Evolutionary conservation across 441 rosid genomes (phyloP), one percentile per base, ranked within the genome.

Genomic region (Adansonia rubrostipa): DNA sequence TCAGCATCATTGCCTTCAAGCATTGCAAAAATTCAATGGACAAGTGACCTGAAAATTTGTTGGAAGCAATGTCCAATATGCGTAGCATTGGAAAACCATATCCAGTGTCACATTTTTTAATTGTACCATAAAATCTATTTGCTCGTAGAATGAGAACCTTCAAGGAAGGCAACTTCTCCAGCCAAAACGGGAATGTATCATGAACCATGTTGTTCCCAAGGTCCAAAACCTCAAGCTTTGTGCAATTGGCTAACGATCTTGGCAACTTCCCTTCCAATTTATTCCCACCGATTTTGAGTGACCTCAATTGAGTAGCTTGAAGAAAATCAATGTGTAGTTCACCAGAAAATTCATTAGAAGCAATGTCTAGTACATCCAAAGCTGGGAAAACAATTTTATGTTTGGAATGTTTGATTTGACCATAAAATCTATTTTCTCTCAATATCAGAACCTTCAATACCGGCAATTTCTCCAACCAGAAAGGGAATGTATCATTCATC

Each of bases 171-270:
- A 40, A 40, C 6, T 40, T 57, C 4, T 0, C 61, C 4, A 17
- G 1, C 61, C 61, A 57, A 2, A 17, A 57, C 0, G 61, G 61
- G 3, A 57, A 57, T 57, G 61, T 57, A 7, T 57, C 61, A 17
- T 57, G 0, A 0, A 65, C 1, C 20, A 6, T 40, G 8, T 65
- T 65, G 22, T 65, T n/a, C 3, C 70, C 70, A 17, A 65, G 48
- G 3, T 65, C 22, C 22, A 65, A 40, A 36, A 65, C 48, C 8
- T 15, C 20, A 2, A 65, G 70, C 0, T 0, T 24, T 0, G 36
- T 66, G 84, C 94, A 93, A 6, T 86, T 87, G 40, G 70, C 69
- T 13, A 90, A 24, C 11, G 65, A 24, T 2, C 36, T 28, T 2
- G 36, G 36, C 36, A 28, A 28, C 36, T 28, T 2, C 2, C 36